Base-by-base conservation (phyloP, 2,329 filamentous ascomycete genomes). In the Trichoderma atroviride region DNA sequence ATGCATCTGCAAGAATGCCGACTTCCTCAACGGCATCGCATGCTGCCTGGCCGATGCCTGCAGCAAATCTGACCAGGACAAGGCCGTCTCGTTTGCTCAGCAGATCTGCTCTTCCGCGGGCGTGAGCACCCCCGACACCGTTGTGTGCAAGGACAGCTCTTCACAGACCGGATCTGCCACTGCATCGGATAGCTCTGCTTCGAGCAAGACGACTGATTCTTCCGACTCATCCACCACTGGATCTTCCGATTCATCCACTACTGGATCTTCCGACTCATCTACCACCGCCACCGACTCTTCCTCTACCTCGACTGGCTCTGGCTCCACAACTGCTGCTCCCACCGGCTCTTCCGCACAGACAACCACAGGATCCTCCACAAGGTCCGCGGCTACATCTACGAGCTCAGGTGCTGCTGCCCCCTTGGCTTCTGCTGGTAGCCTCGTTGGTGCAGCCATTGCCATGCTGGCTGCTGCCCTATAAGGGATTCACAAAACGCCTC, bases 1-100 rank as follows among this genome's bases (percentile, higher is more conserved):
- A 65, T 83, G 82, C 75, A 77, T 83, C 74, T 83, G 82, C 78
- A 75, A 73, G 74, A 82, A 82, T 77, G 59, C 73, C 58, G 67
- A 76, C 55, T 83, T 83, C 78, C 76, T 83, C 68, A 71, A 74
- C 71, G 73, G 72, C 71, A 81, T 83, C 59, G 79, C 81, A 63
- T 83, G 82, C 78, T 83, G 82, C 72, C 76, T 83, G 62, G 74
- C 74, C 53, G 73, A 74, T 40, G 72, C 71, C 56, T 83, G 82
- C 75, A 73, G 76, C 71, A 53, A 71, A 11, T 61, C 72, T 5
- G 79, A 79, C 47, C 78, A 80, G 71, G 70, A 74, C 1, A 70
- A 72, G 1, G 80, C 82, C 60, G 77, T 83, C 70, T 65, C 74
- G 55, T 82, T 76, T 72, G 82, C 82, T 63, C 72, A 75, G 58